Conservation (phyloP, 2,329 filamentous ascomycete genomes). For the Colletotrichum scovillei region DNA sequence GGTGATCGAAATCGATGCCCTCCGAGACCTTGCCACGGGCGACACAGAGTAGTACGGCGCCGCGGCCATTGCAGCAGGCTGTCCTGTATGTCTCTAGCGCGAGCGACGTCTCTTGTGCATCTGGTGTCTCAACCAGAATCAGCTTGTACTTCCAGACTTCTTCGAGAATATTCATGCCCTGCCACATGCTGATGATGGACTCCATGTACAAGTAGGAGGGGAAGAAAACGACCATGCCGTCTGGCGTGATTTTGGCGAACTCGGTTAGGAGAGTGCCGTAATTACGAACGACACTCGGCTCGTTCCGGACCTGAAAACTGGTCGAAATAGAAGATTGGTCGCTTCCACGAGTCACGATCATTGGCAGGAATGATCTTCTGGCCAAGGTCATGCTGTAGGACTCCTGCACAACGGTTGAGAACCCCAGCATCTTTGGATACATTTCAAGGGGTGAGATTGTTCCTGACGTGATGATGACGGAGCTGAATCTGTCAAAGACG, state of each 20-base stretch:
- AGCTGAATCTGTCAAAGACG: constrained; percentile 96
- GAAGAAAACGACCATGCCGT: constrained; percentile 99
- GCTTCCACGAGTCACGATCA: constrained; percentile 96
- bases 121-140: constrained; percentile 96
- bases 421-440: constrained; percentile 99
- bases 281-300: constrained; percentile 96
- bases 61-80: constrained; percentile 95
- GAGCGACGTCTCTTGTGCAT: constrained; percentile 95
- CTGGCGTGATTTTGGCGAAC: constrained; percentile 94
- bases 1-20: constrained; percentile 99
- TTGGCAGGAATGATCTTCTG: constrained; percentile 92
- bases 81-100: constrained; percentile 97
- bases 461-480: constrained; percentile 97
- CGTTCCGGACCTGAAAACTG: constrained; percentile 94
- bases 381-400: constrained; percentile 98
- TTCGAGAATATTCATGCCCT: constrained; percentile 97
- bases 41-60: constrained; percentile 92
- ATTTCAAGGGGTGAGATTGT: constrained; percentile 98
- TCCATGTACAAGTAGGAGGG: constrained; percentile 99
- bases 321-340: constrained; percentile 95
- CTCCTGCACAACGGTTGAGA: constrained; percentile 91
- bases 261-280: constrained; percentile 94
- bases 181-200: constrained; percentile 98
- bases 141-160: constrained; percentile 99
- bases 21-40: constrained; percentile 97